Conservation (phyloP, 2,329 filamentous ascomycete species). For the Onygenales sp. region DNA sequence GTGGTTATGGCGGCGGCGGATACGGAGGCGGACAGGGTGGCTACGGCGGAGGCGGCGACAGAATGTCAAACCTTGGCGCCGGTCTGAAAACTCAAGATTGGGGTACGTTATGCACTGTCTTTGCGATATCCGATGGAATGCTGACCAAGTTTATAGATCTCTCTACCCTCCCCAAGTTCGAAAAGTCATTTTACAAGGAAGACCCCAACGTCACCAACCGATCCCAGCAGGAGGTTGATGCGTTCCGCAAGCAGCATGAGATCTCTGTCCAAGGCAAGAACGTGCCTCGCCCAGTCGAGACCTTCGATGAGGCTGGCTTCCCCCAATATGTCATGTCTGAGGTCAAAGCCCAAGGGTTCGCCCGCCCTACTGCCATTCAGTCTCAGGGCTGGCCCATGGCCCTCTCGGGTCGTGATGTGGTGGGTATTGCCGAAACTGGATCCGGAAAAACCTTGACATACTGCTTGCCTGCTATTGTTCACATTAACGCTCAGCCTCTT, state of each 20-base stretch:
- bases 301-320: constrained; percentile 95
- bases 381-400: constrained; percentile 99
- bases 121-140: constrained; percentile 8
- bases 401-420: constrained; percentile 92
- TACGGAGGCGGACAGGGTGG: constrained; percentile 15
- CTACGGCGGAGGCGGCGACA: constrained; percentile 58
- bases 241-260: constrained; percentile 74
- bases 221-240: constrained; percentile 69
- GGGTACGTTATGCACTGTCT: constrained; percentile 50
- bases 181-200: constrained; percentile 99
- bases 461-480: constrained; percentile 93
- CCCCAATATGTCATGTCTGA: constrained; percentile 96
- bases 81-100: constrained; percentile 80
- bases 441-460: constrained; percentile 99
- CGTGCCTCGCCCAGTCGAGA: constrained; percentile 89
- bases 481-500: constrained; percentile 98
- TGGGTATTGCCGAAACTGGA: constrained; percentile 97
- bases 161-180: constrained; percentile 78
- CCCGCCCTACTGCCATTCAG: constrained; percentile 88
- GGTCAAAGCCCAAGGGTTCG: constrained; percentile 96
- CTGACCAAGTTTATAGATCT: constrained; percentile 52
- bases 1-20: constrained; percentile 20
- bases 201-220: constrained; percentile 67
- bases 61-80: constrained; percentile 85
- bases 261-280: constrained; percentile 73